Conservation (phyloP, 2,329 filamentous ascomycete species). For the Fusarium stilboides region DNA sequence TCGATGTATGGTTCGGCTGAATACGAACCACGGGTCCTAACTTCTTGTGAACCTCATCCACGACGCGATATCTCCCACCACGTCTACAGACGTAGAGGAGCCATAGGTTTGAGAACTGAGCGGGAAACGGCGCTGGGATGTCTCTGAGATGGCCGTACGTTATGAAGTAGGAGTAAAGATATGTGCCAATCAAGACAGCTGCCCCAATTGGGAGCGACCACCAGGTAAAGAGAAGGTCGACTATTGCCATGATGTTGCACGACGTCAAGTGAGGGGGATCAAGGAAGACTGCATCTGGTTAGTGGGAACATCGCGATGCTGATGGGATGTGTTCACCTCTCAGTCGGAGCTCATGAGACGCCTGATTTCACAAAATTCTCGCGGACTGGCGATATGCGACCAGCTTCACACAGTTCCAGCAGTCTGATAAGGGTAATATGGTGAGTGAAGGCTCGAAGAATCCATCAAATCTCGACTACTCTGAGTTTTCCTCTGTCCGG, state of each 20-base stretch:
- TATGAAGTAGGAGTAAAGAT: conserved; percentile 72
- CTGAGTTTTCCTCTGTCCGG: neutral
- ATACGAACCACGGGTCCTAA: conserved; percentile 86
- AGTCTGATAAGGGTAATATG: neutral
- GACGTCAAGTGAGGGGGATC: neutral
- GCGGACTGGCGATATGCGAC: neutral
- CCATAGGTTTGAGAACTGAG: conserved; percentile 84
- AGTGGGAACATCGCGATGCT: neutral
- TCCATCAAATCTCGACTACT: neutral
- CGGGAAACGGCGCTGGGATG: conserved; percentile 75
- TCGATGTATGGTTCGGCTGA: conserved; percentile 85
- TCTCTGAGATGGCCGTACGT: conserved; percentile 65
- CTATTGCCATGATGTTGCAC: conserved; percentile 49
- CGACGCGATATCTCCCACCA: conserved; percentile 74
- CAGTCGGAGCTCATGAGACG: too few relatives aligned
- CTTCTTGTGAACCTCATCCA: conserved; percentile 82
- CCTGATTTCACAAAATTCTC: too few relatives aligned
- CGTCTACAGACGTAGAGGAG: conserved; percentile 76
- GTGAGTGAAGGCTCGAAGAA: neutral
- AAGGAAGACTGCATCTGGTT: neutral
- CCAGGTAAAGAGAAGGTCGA: conserved; percentile 58
- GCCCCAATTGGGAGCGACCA: conserved; percentile 64
- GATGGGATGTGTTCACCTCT: neutral
- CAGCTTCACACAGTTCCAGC: neutral
- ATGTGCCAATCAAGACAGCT: conserved; percentile 66